Percentiles rank a stretch among this genome's conserved stretches.
Conservation (phyloP, 345 rosid genomes). For the Aquilaria malaccensis region DNA sequence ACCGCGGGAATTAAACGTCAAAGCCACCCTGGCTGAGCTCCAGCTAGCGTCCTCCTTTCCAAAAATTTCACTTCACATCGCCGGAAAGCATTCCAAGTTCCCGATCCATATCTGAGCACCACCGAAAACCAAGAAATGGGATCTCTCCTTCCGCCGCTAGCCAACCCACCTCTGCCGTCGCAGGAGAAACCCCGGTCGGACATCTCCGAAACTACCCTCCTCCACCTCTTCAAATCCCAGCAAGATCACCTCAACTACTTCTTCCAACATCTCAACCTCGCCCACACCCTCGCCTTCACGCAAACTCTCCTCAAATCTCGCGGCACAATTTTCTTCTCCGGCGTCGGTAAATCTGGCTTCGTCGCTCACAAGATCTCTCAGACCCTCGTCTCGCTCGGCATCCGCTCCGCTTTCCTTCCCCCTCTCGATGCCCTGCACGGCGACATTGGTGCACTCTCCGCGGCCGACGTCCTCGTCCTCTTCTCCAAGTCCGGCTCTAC, state of each 20-base stretch:
- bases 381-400: constrained; percentile 76
- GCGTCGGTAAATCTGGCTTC: constrained; percentile 94
- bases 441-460: constrained; percentile 68
- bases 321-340: constrained; percentile 84
- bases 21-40: no score
- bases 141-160: constrained; percentile 27
- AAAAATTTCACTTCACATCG: no score
- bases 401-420: constrained; percentile 68
- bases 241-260: constrained; percentile 89
- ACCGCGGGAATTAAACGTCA: no score
- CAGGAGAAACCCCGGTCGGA: constrained; percentile 9
- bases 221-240: constrained; percentile 77
- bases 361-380: constrained; percentile 91
- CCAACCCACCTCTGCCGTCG: constrained; percentile 17
- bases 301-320: constrained; percentile 47
- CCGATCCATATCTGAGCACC: no score
- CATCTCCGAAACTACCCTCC: constrained; percentile 51
- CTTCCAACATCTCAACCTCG: constrained; percentile 71
- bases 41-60: no score
- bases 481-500: constrained; percentile 83
- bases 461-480: constrained; percentile 55
- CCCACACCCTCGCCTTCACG: constrained; percentile 68
- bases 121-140: constrained; percentile 26
- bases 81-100: no score
- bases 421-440: constrained; percentile 95